phyloP scores from a whole-genome alignment of 768 basidiomycete species.

The Coprinopsis cinerea region DNA sequence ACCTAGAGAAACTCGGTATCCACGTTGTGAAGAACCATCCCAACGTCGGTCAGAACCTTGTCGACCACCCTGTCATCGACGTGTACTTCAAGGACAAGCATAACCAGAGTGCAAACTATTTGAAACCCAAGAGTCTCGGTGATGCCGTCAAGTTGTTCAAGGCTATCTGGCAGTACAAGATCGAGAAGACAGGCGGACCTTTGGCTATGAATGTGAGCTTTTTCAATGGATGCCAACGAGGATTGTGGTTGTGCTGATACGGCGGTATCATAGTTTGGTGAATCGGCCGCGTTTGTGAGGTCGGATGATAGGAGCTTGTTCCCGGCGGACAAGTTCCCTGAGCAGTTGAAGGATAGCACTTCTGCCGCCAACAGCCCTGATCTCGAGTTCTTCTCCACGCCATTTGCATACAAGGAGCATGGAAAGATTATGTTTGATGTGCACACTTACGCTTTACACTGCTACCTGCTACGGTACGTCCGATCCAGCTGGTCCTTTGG shows the following conservation, averaged over 20 bases:
- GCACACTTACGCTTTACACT: constrained; percentile 37
- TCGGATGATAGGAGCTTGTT: constrained; percentile 48
- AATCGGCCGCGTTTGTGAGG: constrained; percentile 55
- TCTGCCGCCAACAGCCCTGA: constrained; percentile 43
- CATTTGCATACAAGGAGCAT: constrained; percentile 40
- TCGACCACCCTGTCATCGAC: constrained; percentile 64
- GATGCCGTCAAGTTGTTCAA: constrained; percentile 24
- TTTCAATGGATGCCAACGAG: background rate
- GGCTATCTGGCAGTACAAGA: constrained; percentile 35
- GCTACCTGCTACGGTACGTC: constrained; percentile 34
- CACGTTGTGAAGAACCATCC: constrained; percentile 58
- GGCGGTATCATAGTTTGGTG: constrained; percentile 32
- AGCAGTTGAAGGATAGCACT: constrained; percentile 37
- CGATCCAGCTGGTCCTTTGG: background rate
- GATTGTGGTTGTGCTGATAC: background rate
- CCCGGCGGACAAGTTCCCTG: constrained; percentile 28
- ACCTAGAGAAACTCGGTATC: constrained; percentile 51
- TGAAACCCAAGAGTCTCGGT: constrained; percentile 26
- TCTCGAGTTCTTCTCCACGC: constrained; percentile 40
- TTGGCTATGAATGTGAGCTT: constrained; percentile 48
- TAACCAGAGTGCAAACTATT: constrained; percentile 35
- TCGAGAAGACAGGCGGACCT: constrained; percentile 40
- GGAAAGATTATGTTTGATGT: constrained; percentile 27
- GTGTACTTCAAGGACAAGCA: constrained; percentile 49
- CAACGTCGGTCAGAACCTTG: constrained; percentile 67